phyloP scores from a whole-genome alignment of 2,329 filamentous ascomycete genomes.

The Alternaria sp. region DNA sequence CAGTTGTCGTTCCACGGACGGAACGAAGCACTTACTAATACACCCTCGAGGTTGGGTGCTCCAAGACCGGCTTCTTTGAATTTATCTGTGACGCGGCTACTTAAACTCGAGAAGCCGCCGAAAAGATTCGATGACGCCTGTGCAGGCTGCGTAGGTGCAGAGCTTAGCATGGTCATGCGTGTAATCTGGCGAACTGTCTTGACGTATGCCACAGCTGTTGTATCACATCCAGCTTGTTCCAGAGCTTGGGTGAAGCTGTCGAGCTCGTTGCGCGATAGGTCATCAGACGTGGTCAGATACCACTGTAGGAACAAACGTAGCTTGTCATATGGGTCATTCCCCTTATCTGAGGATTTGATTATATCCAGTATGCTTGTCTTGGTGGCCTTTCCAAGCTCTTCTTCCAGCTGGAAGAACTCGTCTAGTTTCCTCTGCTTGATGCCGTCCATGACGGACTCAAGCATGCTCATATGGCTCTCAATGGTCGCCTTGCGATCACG shows the following conservation, averaged over 20 bases:
- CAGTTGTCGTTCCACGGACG: background rate
- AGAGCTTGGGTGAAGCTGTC: slow-evolving; percentile 86
- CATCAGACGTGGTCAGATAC: slow-evolving; percentile 86
- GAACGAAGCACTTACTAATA: slow-evolving; percentile 62
- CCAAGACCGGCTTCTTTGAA: slow-evolving; percentile 89
- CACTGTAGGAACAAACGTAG: slow-evolving; percentile 95
- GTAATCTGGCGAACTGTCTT: slow-evolving; percentile 85
- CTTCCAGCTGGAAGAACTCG: slow-evolving; percentile 94
- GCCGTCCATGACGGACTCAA: slow-evolving; percentile 60
- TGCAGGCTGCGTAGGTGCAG: slow-evolving; percentile 72
- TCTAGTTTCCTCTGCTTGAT: slow-evolving; percentile 78
- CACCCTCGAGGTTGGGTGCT: slow-evolving; percentile 82
- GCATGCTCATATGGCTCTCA: slow-evolving; percentile 91
- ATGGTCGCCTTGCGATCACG: slow-evolving; percentile 83
- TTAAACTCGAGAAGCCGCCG: slow-evolving; percentile 90
- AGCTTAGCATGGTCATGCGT: slow-evolving; percentile 97
- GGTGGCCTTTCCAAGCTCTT: slow-evolving; percentile 87
- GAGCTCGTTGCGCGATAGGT: slow-evolving; percentile 83
- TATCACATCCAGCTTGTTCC: slow-evolving; percentile 76
- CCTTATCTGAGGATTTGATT: slow-evolving; percentile 81
- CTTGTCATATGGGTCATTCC: slow-evolving; percentile 85
- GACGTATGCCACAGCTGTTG: slow-evolving; percentile 81
- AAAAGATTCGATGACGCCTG: slow-evolving; percentile 81
- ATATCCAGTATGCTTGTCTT: slow-evolving; percentile 76
- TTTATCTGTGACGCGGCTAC: slow-evolving; percentile 88